Evolutionary conservation across 2,329 filamentous ascomycete genomes (phyloP), one percentile per base, ranked within the genome.

Genomic region (Calycina marina): DNA sequence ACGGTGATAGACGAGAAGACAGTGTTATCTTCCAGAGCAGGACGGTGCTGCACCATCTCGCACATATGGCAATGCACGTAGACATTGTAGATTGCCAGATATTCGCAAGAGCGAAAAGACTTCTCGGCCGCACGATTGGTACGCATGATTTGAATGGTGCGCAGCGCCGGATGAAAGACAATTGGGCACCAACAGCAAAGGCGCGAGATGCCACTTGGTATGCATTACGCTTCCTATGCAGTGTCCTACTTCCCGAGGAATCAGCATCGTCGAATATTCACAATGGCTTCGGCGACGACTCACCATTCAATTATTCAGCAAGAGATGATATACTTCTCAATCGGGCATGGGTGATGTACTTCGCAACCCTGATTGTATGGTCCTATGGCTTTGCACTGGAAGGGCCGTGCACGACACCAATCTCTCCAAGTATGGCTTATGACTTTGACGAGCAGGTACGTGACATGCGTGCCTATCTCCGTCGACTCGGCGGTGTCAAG

Each of bases 71-170:
- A 3, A 93, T 93, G 69, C 85, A 96, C 50, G 85, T 93, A 14
- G 88, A 96, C 50, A 84, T 96, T 33, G 82, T 93, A n/a, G 88
- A 96, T 54, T 88, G 85, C 48, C 88, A 96, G 56, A 92, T 96
- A 43, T 94, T 90, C 54, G 90, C 88, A 4, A 77, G 86, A 6
- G 84, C 88, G 1, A 82, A 77, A 45, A 69, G 86, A 17, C 67
- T 94, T 2, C 70, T 96, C 4, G 88, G 90, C 14, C 75, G 88
- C 28, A 76, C 77, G 1, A 92, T 96, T 39, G 85, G 82, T 1
- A 65, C 72, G 2, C 73, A 82, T 40, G 90, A 96, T 56, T 77
- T 90, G 35, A 75, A 67, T 40, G 77, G 74, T 31, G 84, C 84
- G 3, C 74, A 82, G 43, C 70, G 81, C 35, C 74, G 85, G 41